Base-by-base conservation (phyloP, 192 early-diverging fungal species). In the Cetraspora pellucida region DNA sequence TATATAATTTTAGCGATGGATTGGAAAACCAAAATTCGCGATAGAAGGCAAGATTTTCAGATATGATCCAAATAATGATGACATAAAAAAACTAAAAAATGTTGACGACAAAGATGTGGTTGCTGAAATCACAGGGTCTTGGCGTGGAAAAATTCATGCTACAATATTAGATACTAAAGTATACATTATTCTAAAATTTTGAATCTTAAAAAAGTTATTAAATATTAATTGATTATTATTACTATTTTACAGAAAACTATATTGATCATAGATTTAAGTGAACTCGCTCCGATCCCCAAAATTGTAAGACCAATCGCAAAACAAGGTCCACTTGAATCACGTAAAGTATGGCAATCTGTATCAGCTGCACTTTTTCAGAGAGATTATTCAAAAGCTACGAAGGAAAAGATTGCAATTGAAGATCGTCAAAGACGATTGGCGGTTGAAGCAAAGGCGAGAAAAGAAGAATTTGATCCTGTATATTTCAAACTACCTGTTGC, bases 21-120 rank as follows among this genome's bases (percentile, higher is more conserved):
- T 93, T 78, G 88, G 88, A 25, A 88, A 89, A 61, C 82, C 85
- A 45, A 89, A 87, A 75, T 90, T 91, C 60, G 88, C 86, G n/a
- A 81, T 93, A 8, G 81, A 87, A 19, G 92, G 91, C 14, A 89
- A 88, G 75, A 85, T 93, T 50, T 91, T 89, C 80, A 83, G 78
- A n/a, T 89, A 89, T 73, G 87, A 91, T 77, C 80, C 83, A 10
- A 71, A 79, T n/a, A 77, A 70, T 54, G 85, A 78, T 60, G 72
- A 68, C 19, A 64, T 59, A 66, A 81, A 67, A 79, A 83, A 82
- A 61, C 80, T 90, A 47, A 88, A 86, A 76, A 85, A 89, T 55
- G 85, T 92, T 57, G 88, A 89, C 27, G 85, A 84, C 45, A 28
- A 76, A 13, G 82, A 81, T 21, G 81, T 89, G 4, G 80, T 92